Percentiles rank a stretch among this genome's conserved stretches.
These are phyloP conservation scores for Solanum peruvianum DNA, from an alignment of 257 asterid species.

Conservation along the genomic window DNA sequence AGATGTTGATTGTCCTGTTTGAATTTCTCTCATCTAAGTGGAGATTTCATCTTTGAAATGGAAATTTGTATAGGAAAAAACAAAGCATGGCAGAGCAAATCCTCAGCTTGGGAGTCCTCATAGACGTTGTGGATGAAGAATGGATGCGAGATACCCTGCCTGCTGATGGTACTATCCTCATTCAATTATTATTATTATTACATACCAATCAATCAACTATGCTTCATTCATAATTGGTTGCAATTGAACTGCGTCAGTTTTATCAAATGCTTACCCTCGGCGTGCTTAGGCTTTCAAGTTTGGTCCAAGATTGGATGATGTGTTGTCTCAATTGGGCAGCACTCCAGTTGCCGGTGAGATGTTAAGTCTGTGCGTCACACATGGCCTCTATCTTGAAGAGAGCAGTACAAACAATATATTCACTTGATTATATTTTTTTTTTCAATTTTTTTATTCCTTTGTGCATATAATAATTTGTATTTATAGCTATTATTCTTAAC, in stretches of 20 bases:
- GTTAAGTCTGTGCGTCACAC: neutral
- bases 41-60: neutral
- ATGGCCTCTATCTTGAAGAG: neutral
- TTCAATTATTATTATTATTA: neutral
- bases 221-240: neutral
- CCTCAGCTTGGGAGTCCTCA: conserved; percentile 45
- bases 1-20: neutral
- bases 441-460: neutral
- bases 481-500: neutral
- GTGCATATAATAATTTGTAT: neutral
- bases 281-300: neutral
- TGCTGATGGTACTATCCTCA: conserved; percentile 37
- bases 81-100: conserved; percentile 40
- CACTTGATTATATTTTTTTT: neutral
- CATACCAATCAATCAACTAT: neutral
- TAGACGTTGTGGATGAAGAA: conserved; percentile 74
- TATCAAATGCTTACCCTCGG: neutral
- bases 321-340: neutral
- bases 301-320: neutral
- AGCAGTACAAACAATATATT: neutral
- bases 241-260: neutral
- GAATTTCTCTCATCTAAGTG: neutral
- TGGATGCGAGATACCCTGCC: conserved; percentile 86
- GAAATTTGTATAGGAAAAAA: neutral
- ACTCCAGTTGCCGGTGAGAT: neutral